Evolutionary conservation across 1,284 basidiomycete genomes (phyloP).

Genomic region (Coriolopsis trogii): DNA sequence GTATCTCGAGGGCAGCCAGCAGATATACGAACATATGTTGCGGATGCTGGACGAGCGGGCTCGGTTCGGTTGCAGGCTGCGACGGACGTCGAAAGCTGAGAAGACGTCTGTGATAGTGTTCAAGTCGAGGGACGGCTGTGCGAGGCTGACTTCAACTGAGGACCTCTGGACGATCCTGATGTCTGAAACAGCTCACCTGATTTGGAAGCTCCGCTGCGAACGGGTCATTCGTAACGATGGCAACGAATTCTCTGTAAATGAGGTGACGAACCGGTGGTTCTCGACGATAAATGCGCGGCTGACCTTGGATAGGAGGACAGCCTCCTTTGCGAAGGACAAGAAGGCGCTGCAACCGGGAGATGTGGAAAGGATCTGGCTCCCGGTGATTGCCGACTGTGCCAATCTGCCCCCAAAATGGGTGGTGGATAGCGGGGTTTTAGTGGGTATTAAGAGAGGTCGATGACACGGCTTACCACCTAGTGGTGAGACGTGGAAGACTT

Average conservation of each 20-base stretch:
- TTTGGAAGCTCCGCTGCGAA: slow-evolving; percentile 35
- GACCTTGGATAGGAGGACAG: slow-evolving; percentile 4
- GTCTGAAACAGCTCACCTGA: slow-evolving; percentile 33
- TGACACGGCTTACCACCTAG: not conserved
- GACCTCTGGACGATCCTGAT: slow-evolving; percentile 34
- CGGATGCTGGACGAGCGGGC: too few species aligned
- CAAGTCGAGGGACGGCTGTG: too few species aligned
- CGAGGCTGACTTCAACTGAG: too few species aligned
- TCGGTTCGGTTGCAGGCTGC: too few species aligned
- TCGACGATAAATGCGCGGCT: slow-evolving; percentile 1
- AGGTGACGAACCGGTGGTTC: slow-evolving; percentile 17
- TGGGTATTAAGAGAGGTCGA: slow-evolving; percentile 23
- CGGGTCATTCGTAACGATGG: slow-evolving; percentile 21
- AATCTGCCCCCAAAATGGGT: slow-evolving; percentile 10
- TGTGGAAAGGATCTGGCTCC: slow-evolving; percentile 8
- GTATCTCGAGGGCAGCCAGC: too few species aligned
- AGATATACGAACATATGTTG: too few species aligned
- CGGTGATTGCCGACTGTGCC: not conserved
- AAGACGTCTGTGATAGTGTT: too few species aligned
- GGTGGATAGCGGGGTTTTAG: slow-evolving; percentile 24
- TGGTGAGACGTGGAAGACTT: not conserved
- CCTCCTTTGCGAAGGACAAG: not conserved
- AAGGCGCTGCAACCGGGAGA: not conserved
- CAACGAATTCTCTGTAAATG: not conserved
- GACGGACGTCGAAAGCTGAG: too few species aligned